Percentiles rank a stretch among this genome's conserved stretches.
phyloP scores from a whole-genome alignment of 2,329 filamentous ascomycete genomes.

The Polychaeton citri region DNA sequence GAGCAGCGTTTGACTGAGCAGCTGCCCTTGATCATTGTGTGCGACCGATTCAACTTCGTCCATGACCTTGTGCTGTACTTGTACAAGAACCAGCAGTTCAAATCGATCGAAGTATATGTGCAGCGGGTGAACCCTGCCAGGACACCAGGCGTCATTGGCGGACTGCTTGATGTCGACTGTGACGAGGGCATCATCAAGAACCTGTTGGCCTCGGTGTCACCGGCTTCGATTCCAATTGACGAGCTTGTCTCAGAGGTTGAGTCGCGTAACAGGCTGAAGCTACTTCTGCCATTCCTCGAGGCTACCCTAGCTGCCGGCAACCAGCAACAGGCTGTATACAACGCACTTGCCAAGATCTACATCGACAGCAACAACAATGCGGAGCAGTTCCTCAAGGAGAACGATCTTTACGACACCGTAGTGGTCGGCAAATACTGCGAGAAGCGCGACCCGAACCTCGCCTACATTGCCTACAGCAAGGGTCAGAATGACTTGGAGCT shows the following conservation, averaged over 20 bases:
- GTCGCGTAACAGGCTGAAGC: conserved; percentile 84
- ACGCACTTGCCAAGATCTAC: conserved; percentile 97
- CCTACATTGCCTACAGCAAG: conserved; percentile 89
- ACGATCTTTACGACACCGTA: conserved; percentile 88
- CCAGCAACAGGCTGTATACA: conserved; percentile 92
- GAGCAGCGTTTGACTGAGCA: conserved; percentile 87
- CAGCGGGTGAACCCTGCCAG: conserved; percentile 88
- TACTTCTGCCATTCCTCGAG: conserved; percentile 91
- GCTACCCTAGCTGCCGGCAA: conserved; percentile 78
- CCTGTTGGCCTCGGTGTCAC: conserved; percentile 71
- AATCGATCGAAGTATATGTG: conserved; percentile 96
- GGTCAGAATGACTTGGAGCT: conserved; percentile 95
- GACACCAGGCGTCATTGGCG: conserved; percentile 85
- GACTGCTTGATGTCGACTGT: conserved; percentile 89
- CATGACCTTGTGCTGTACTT: conserved; percentile 93
- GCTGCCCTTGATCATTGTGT: conserved; percentile 92
- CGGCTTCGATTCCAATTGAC: conserved; percentile 78
- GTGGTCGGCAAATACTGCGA: conserved; percentile 95
- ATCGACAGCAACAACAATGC: conserved; percentile 98
- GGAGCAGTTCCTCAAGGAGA: conserved; percentile 93
- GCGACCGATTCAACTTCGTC: conserved; percentile 98
- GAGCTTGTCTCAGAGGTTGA: conserved; percentile 93
- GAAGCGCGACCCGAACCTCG: conserved; percentile 92
- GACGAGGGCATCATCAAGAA: conserved; percentile 95
- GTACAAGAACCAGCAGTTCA: conserved; percentile 98